These are phyloP conservation scores for Vitis hybrid DNA, from an alignment of 177 flowering plant species.

Conservation along the genomic window DNA sequence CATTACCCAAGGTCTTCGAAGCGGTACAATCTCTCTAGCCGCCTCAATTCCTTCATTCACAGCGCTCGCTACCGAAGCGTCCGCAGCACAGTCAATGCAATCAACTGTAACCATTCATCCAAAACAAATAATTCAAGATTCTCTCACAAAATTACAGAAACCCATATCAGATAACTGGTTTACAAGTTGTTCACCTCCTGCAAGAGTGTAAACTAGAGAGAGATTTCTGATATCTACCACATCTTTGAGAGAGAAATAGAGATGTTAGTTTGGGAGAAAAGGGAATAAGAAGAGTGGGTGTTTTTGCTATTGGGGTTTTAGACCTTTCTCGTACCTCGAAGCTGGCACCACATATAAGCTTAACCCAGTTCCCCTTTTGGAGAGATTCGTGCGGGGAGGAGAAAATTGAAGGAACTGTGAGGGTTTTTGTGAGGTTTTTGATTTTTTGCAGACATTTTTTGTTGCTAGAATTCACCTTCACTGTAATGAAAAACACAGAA, in stretches of 20 bases:
- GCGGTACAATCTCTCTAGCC: constrained; percentile 42
- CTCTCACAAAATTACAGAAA: not conserved
- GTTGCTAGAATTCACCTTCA: constrained; percentile 12
- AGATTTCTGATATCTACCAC: constrained; percentile 75
- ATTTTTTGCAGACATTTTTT: constrained; percentile 31
- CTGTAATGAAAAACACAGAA: constrained; percentile 1
- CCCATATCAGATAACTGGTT: not conserved
- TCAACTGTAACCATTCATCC: constrained; percentile 47
- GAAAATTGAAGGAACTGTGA: constrained; percentile 33
- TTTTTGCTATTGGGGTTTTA: no score
- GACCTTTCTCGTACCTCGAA: constrained; percentile 46
- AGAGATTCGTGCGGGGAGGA: constrained; percentile 50
- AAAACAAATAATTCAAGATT: not conserved
- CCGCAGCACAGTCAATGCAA: constrained; percentile 89
- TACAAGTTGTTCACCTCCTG: constrained; percentile 55
- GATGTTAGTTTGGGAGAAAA: no score
- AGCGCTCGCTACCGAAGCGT: constrained; percentile 68
- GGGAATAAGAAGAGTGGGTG: not conserved
- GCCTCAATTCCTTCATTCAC: constrained; percentile 80
- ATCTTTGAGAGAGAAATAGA: constrained; percentile 40
- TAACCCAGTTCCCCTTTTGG: constrained; percentile 67
- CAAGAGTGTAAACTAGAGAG: constrained; percentile 76
- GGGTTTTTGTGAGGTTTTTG: constrained; percentile 26
- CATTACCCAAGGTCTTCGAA: constrained; percentile 85
- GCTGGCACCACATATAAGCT: constrained; percentile 94